phyloP scores from a whole-genome alignment of 176 grass and related monocot genomes.

The barley (Hordeum vulgare) region MorexV3_pseudomolecules_assembly NC_058523.1:293542459-293542958 shows the following conservation, averaged over 20 bases:
- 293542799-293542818: fast-evolving
- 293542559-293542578: constrained; percentile 75
- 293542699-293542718: too few relatives aligned
- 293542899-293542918: constrained; percentile 20
- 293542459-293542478: not conserved
- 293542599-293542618: constrained; percentile 60
- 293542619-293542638: too few relatives aligned
- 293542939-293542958: not conserved
- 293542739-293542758: too few relatives aligned
- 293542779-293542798: too few relatives aligned
- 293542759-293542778: too few relatives aligned
- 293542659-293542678: too few relatives aligned
- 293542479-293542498: constrained; percentile 15
- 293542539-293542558: constrained; percentile 55
- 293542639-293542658: too few relatives aligned
- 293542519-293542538: constrained; percentile 56
- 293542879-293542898: not conserved
- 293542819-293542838: too few relatives aligned
- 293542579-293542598: constrained; percentile 69
- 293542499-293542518: constrained; percentile 48
- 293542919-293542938: not conserved
- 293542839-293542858: too few relatives aligned
- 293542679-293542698: too few relatives aligned
- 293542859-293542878: too few relatives aligned
- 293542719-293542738: too few relatives aligned